Conservation (phyloP, 1,284 basidiomycete genomes). For the Leccinum fallax region DNA sequence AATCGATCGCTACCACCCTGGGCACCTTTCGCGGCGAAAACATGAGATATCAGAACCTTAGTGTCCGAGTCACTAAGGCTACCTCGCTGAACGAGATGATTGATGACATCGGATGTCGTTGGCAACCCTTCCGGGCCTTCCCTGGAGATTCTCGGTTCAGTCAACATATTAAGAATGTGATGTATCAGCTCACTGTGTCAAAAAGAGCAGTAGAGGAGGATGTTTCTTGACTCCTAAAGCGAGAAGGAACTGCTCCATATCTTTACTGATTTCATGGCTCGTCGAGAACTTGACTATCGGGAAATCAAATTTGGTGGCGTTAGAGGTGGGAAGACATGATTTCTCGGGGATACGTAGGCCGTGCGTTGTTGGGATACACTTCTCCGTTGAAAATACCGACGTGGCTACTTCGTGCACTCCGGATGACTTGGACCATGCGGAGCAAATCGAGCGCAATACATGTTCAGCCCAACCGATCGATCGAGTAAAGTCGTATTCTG, state of each 20-base stretch:
- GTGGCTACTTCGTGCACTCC: slow-evolving; percentile 37
- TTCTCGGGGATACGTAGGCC: slow-evolving; percentile 76
- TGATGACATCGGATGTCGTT: slow-evolving; percentile 63
- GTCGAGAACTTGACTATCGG: slow-evolving; percentile 77
- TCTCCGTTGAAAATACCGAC: slow-evolving; percentile 62
- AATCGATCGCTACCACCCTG: neutral
- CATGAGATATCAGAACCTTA: slow-evolving; percentile 57
- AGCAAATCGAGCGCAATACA: slow-evolving; percentile 67
- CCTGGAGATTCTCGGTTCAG: slow-evolving; percentile 39
- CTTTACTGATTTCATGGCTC: slow-evolving; percentile 63
- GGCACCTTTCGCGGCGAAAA: slow-evolving; percentile 46
- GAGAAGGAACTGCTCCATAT: slow-evolving; percentile 72
- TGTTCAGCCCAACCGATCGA: slow-evolving; percentile 81
- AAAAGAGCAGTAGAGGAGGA: slow-evolving; percentile 80
- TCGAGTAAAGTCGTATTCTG: slow-evolving; percentile 63
- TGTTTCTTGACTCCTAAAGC: slow-evolving; percentile 83
- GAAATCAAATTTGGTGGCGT: slow-evolving; percentile 56
- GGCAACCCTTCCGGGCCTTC: slow-evolving; percentile 62
- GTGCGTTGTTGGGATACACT: slow-evolving; percentile 66
- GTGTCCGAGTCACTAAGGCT: neutral
- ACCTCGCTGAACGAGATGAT: slow-evolving; percentile 81
- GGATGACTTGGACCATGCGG: slow-evolving; percentile 65
- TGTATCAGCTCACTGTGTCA: slow-evolving; percentile 54
- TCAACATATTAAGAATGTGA: neutral
- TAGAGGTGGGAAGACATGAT: slow-evolving; percentile 84